phyloP scores from a whole-genome alignment of 192 early-diverging fungal species.

The Coemansia aciculifera region DNA sequence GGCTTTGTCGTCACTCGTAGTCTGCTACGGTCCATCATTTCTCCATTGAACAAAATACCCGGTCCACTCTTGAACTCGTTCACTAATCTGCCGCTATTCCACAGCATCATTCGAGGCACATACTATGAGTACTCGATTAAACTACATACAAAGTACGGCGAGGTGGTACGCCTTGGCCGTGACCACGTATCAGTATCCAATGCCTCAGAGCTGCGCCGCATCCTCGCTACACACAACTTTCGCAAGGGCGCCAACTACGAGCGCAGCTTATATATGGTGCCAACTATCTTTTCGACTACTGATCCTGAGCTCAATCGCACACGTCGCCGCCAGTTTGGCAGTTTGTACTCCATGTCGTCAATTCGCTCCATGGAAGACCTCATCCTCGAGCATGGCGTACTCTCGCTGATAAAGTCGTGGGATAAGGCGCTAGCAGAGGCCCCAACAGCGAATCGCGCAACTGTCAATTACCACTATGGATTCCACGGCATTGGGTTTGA shows the following conservation, averaged over 20 bases:
- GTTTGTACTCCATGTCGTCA: constrained; percentile 22
- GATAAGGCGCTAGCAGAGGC: constrained; percentile 13
- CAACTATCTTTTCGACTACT: constrained; percentile 34
- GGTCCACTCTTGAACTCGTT: constrained; percentile 32
- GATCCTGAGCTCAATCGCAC: constrained; percentile 38
- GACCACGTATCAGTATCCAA: constrained; percentile 36
- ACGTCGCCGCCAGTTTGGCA: constrained; percentile 33
- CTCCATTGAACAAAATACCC: constrained; percentile 27
- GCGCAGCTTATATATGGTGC: constrained; percentile 8
- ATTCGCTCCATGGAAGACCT: constrained; percentile 23
- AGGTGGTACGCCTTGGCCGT: constrained; percentile 42
- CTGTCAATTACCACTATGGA: constrained; percentile 42
- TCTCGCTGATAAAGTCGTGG: constrained; percentile 32
- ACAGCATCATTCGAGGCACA: constrained; percentile 20
- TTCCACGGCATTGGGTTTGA: constrained; percentile 42
- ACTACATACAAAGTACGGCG: constrained; percentile 38
- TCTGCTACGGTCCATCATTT: background rate
- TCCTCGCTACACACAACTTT: constrained; percentile 41
- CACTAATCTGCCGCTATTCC: constrained; percentile 29
- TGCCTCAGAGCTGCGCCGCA: constrained; percentile 16
- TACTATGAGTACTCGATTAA: constrained; percentile 22
- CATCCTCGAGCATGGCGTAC: constrained; percentile 24
- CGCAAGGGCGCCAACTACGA: constrained; percentile 39
- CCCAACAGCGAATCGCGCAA: background rate
- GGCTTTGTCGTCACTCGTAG: background rate